phyloP scores from a whole-genome alignment of 345 rosid species.

The Eucalyptus erythrocorys region DNA sequence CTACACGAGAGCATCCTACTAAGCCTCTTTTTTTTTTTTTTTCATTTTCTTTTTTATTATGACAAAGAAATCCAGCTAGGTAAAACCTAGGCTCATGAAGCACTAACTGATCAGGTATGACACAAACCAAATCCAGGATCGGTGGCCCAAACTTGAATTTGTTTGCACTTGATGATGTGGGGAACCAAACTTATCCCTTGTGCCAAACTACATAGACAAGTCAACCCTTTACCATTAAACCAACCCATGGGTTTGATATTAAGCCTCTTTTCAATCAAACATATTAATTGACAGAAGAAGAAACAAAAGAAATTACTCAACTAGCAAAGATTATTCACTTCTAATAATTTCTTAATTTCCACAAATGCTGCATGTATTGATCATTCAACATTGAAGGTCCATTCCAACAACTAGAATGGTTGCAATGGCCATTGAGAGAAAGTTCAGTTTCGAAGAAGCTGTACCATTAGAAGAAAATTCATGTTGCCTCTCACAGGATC shows the following conservation, averaged over 20 bases:
- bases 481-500: slow-evolving; percentile 1
- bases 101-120: background rate
- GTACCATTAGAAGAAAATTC: slow-evolving; percentile 25
- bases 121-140: background rate
- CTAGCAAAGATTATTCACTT: background rate
- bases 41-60: background rate
- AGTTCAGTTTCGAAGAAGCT: background rate
- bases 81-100: background rate
- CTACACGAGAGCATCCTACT: background rate
- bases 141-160: background rate
- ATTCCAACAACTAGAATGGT: background rate
- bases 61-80: background rate
- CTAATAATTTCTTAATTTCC: background rate
- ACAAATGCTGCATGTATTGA: background rate
- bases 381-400: background rate
- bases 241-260: background rate
- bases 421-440: background rate
- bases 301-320: background rate
- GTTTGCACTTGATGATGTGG: background rate
- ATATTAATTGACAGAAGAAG: background rate
- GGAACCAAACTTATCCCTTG: background rate
- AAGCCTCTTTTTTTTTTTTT: background rate
- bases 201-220: background rate
- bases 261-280: background rate
- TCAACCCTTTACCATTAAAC: background rate